Conservation (phyloP, 768 basidiomycete species). For the Leccinum variicolor region DNA sequence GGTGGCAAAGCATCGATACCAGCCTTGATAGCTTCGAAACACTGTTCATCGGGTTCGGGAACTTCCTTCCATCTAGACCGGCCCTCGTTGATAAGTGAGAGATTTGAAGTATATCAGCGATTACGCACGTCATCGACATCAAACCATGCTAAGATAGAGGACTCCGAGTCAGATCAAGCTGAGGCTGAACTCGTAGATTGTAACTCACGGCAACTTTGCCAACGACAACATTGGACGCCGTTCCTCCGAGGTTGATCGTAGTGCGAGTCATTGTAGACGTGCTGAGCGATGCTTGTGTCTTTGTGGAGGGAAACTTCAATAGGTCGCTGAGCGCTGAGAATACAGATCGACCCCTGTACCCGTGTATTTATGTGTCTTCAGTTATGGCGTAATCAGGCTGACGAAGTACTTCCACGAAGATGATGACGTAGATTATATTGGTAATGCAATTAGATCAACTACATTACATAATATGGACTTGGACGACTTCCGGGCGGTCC, state of each 20-base stretch:
- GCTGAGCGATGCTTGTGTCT: neutral
- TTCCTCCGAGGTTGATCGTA: constrained; percentile 37
- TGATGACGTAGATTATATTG: too few species aligned
- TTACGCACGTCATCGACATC: constrained; percentile 53
- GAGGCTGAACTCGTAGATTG: neutral
- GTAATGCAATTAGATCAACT: neutral
- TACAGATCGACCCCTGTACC: too few species aligned
- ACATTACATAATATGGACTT: neutral
- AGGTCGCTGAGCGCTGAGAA: neutral
- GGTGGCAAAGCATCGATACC: constrained; percentile 42
- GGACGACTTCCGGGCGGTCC: too few species aligned
- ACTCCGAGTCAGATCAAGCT: neutral
- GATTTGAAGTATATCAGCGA: too few species aligned
- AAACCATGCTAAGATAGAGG: constrained; percentile 41
- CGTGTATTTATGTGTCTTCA: neutral
- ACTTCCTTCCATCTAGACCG: neutral
- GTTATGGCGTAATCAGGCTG: neutral
- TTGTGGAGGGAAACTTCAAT: neutral
- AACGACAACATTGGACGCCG: constrained; percentile 33
- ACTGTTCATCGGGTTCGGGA: constrained; percentile 2
- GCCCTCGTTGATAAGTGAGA: neutral
- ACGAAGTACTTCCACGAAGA: neutral
- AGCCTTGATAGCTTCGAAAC: constrained; percentile 47
- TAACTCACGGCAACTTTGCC: constrained; percentile 35
- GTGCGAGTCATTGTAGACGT: constrained; percentile 25